phyloP scores from a whole-genome alignment of 345 rosid species.

The Kandelia obovata region DNA sequence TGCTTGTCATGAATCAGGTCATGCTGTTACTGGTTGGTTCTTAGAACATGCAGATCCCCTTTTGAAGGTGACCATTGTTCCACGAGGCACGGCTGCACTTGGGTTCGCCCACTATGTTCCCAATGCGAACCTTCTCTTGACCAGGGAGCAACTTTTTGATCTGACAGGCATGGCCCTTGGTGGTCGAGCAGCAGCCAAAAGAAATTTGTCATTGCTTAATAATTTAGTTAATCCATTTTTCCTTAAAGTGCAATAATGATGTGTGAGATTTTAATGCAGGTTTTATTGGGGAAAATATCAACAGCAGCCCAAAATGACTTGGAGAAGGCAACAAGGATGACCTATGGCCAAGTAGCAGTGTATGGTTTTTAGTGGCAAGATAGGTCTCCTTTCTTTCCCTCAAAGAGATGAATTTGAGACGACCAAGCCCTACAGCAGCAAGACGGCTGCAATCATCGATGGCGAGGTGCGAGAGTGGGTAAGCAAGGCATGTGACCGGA shows the following conservation, averaged over 20 bases:
- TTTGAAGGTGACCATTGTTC: slow-evolving; percentile 88
- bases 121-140: slow-evolving; percentile 81
- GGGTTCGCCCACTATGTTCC: slow-evolving; percentile 95
- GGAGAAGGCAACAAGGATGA: slow-evolving; percentile 94
- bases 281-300: slow-evolving; percentile 77
- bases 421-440: slow-evolving; percentile 85
- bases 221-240: neutral
- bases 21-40: slow-evolving; percentile 91
- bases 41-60: slow-evolving; percentile 90
- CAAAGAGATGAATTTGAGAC: slow-evolving; percentile 71
- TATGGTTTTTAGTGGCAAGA: slow-evolving; percentile 95
- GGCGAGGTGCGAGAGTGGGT: slow-evolving; percentile 86
- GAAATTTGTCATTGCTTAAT: neutral
- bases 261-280: slow-evolving; percentile 31
- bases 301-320: slow-evolving; percentile 95
- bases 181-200: slow-evolving; percentile 68
- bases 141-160: slow-evolving; percentile 87
- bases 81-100: slow-evolving; percentile 92
- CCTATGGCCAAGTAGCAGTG: slow-evolving; percentile 86
- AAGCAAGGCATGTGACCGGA: slow-evolving; percentile 59
- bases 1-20: slow-evolving; percentile 93
- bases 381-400: slow-evolving; percentile 93
- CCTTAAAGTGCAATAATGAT: neutral
- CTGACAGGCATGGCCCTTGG: slow-evolving; percentile 96
- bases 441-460: slow-evolving; percentile 82